These are phyloP conservation scores for Lasiodiplodia theobromae DNA, from an alignment of 2,329 filamentous ascomycete genomes.

Conservation along the genomic window DNA sequence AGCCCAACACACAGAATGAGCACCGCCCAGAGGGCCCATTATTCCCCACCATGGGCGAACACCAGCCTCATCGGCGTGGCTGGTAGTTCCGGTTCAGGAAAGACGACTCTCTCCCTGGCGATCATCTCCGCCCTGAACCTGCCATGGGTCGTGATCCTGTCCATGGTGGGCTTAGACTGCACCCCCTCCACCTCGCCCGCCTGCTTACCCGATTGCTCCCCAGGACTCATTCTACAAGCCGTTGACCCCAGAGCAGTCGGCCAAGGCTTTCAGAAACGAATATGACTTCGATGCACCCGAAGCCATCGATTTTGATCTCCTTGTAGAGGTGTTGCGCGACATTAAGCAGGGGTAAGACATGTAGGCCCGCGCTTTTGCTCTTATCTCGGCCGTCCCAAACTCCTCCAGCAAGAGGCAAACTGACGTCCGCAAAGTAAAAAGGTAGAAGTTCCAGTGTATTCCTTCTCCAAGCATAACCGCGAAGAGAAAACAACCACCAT, in stretches of 20 bases:
- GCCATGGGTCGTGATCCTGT: slow-evolving; percentile 97
- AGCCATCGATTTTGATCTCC: slow-evolving; percentile 90
- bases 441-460: slow-evolving; percentile 93
- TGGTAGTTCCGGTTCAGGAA: slow-evolving; percentile 92
- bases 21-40: slow-evolving; percentile 64
- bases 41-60: slow-evolving; percentile 94
- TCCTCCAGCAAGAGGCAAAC: slow-evolving; percentile 13
- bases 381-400: neutral
- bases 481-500: slow-evolving; percentile 81
- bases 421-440: slow-evolving; percentile 67
- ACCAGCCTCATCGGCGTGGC: slow-evolving; percentile 96
- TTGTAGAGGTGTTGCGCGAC: slow-evolving; percentile 80
- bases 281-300: slow-evolving; percentile 96
- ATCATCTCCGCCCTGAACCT: slow-evolving; percentile 90
- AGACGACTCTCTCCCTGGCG: slow-evolving; percentile 90
- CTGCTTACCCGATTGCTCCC: slow-evolving; percentile 21
- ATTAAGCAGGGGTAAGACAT: slow-evolving; percentile 84
- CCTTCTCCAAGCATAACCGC: slow-evolving; percentile 89
- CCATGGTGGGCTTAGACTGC: slow-evolving; percentile 70
- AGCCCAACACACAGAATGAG: slow-evolving; percentile 20
- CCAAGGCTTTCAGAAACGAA: slow-evolving; percentile 84
- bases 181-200: slow-evolving; percentile 32
- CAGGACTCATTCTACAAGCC: slow-evolving; percentile 98
- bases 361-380: slow-evolving; percentile 1
- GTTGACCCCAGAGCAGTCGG: slow-evolving; percentile 78